Base-by-base conservation (phyloP, 2,329 filamentous ascomycete genomes). In the Nannizzia gypsea region DNA sequence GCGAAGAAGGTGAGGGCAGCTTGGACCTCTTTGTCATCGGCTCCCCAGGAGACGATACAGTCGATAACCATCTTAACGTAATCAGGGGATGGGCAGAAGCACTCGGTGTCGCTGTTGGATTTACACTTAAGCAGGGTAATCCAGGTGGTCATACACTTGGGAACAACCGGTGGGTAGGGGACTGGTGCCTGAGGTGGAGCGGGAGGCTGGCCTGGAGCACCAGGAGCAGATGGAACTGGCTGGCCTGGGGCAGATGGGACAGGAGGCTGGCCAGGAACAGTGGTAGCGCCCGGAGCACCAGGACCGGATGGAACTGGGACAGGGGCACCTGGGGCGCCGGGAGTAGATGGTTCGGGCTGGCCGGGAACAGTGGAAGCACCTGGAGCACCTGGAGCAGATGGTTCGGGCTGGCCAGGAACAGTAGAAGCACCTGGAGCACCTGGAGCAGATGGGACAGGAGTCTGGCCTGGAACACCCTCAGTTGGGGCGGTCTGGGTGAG, bases 111-210 rank as follows among this genome's bases (percentile, higher is more conserved):
- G 48, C 87, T 86, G 84, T 96, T 96, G 77, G 89, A 85, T 67
- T 81, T 80, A 83, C 92, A 97, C 70, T 82, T 78, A 57, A 87
- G 82, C 9, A 73, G 65, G 71, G 83, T 82, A 69, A 95, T 76
- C 89, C 90, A 96, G 68, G 90, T 95, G 82, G 92, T 93, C 76
- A 97, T 78, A 80, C 92, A 97, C 70, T 84, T 84, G 64, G 92
- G 91, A 56, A 96, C 86, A 55, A 91, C 82, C 26, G 79, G 76
- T 61, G 90, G 90, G 76, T 84, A 77, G 31, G 68, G 67, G 26
- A 71, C 55, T 17, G 61, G 58, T 36, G 59, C 56, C 8, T 52
- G 22, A 56, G 60, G n/a, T n/a, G n/a, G 57, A 15, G 44, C 28
- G 38, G 36, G 56, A 40, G 56, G 31, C 31, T 34, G 15, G 17